Conservation (phyloP, 73 alveolate species). For the Stentor roeselii region DNA sequence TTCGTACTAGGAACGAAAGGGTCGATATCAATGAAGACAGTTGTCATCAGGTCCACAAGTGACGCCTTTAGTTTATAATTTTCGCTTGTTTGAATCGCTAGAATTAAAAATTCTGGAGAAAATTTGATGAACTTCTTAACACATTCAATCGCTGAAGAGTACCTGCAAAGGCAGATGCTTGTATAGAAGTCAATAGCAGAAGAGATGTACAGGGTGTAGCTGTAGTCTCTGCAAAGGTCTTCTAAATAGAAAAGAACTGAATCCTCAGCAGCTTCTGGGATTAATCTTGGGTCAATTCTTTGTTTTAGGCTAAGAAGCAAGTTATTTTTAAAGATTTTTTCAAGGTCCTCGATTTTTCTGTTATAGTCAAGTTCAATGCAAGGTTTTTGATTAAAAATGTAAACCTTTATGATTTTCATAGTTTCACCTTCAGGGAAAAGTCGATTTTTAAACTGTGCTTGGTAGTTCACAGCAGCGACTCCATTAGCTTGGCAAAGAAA, state of each 20-base stretch:
- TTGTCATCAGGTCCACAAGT: not conserved
- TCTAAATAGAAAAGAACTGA: not conserved
- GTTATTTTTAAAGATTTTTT: not conserved
- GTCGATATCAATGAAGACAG: constrained; percentile 8
- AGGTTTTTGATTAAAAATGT: not conserved
- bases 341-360: not conserved
- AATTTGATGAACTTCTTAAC: not conserved
- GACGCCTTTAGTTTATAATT: not conserved
- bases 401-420: not conserved
- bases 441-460: not conserved
- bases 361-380: constrained; percentile 8
- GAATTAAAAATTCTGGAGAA: not conserved
- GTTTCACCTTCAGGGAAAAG: not conserved
- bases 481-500: constrained; percentile 6
- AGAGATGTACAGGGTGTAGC: not conserved
- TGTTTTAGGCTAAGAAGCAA: not conserved
- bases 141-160: not conserved
- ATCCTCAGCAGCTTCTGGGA: not conserved
- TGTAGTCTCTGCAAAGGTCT: not conserved
- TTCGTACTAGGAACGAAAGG: not conserved
- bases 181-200: not conserved
- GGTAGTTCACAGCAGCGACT: not conserved
- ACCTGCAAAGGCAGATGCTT: not conserved
- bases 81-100: not conserved
- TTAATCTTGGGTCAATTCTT: not conserved